Conservation (phyloP, 257 asterid genomes). For the Vinca minor region DNA sequence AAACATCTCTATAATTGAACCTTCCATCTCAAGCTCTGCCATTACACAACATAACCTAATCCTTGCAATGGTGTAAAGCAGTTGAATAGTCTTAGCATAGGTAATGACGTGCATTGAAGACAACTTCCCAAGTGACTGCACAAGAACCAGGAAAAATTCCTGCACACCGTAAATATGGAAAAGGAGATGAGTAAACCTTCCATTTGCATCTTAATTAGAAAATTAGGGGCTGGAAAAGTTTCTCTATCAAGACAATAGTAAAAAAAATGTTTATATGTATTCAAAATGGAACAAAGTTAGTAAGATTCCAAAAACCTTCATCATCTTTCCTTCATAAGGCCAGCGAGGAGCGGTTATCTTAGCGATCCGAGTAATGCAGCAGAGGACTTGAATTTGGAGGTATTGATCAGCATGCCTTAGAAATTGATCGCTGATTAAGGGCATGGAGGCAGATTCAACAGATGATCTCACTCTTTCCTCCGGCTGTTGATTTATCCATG, state of each 20-base stretch:
- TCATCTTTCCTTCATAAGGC: not conserved
- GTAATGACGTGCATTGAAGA: slow-evolving; percentile 20
- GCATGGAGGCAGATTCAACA: not conserved
- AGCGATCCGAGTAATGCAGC: not conserved
- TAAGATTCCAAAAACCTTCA: slow-evolving; percentile 5
- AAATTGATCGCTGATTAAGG: not conserved
- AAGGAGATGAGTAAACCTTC: not conserved
- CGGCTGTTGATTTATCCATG: not conserved
- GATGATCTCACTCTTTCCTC: not conserved
- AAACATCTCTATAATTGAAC: no score
- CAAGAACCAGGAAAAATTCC: slow-evolving; percentile 27
- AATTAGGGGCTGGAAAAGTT: not conserved
- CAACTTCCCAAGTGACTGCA: slow-evolving; percentile 23
- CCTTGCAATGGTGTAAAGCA: slow-evolving; percentile 27
- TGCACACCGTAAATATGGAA: slow-evolving; percentile 11
- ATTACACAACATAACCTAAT: slow-evolving; percentile 27
- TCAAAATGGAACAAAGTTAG: not conserved
- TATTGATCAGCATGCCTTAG: not conserved
- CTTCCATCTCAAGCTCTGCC: no score
- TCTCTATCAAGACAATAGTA: no score
- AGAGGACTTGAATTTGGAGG: not conserved
- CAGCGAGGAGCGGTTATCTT: slow-evolving; percentile 1
- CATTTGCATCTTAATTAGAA: not conserved
- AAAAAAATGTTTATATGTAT: not conserved
- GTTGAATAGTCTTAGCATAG: slow-evolving; percentile 28